Base-by-base conservation (phyloP, 1,284 basidiomycete species). In the Erythrobasidium hasegawianum region DNA sequence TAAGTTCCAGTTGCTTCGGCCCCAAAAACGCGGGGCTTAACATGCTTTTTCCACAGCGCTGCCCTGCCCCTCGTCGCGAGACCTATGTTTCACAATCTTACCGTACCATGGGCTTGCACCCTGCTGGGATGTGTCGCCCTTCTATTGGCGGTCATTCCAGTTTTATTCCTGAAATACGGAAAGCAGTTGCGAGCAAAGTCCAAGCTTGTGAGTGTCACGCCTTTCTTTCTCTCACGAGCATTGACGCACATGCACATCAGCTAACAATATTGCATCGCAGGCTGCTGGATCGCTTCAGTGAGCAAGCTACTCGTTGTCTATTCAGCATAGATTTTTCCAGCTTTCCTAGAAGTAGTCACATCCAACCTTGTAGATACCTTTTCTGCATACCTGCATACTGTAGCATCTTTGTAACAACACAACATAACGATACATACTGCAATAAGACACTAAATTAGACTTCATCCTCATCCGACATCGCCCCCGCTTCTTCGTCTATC, bases 61-160 rank as follows among this genome's bases (percentile, higher is more conserved):
- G 77, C 75, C 1, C 75, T 79, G 57, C 77, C 78, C 0, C 67
- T 78, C 10, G 74, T 76, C 33, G 74, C 75, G 0, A 59, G 68
- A 29, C 76, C 77, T 2, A 67, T 79, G 56, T 78, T 76, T 68
- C 57, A 72, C 53, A 78, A 77, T 58, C 76, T 79, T 53, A 77
- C 77, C 10, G 74, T 77, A 53, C 73, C 70, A 18, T 79, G 78
- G 20, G 78, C 76, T 1, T 77, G 74, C 66, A 75, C 74, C 10
- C 61, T 78, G 1, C 68, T 79, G 2, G 78, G 75, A 0, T 76
- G 74, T 54, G 50, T 77, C 5, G 69, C 75, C 0, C 69, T 77
- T 13, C 20, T 57, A 11, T 27, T 68, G 3, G 62, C 67, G 9
- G 33, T 49, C 26, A 52, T 71, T 9, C 66, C 68, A 2, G 41